Evolutionary conservation across 2,329 filamentous ascomycete genomes (phyloP).

Genomic region (Botrytis byssoidea): DNA sequence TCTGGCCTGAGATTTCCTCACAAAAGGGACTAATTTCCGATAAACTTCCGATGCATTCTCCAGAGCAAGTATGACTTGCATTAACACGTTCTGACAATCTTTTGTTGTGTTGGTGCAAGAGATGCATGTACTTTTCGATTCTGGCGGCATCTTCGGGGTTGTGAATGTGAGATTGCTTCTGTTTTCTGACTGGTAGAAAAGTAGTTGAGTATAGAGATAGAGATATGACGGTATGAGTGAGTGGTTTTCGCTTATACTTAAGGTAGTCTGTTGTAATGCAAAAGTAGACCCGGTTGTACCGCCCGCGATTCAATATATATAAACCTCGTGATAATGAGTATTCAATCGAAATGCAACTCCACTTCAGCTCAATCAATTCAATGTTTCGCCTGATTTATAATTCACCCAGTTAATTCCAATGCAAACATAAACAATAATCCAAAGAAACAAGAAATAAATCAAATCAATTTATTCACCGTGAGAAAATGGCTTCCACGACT

Average conservation of each 20-base stretch:
- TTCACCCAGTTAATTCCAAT: background rate
- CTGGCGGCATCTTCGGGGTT: constrained; percentile 8
- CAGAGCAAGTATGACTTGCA: background rate
- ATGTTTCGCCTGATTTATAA: background rate
- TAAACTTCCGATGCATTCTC: constrained; percentile 4
- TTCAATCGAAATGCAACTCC: background rate
- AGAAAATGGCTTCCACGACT: background rate
- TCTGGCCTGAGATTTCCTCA: constrained; percentile 4
- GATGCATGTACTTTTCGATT: background rate
- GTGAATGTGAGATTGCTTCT: background rate
- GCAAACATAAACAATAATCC: background rate
- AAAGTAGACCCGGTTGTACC: background rate
- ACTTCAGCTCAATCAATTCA: background rate
- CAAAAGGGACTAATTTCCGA: constrained; percentile 7
- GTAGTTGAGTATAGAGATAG: background rate
- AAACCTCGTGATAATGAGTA: background rate
- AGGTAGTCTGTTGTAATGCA: background rate
- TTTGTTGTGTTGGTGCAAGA: background rate
- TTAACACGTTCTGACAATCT: background rate
- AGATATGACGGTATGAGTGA: background rate
- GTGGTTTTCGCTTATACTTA: background rate
- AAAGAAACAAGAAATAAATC: background rate
- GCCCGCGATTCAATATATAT: background rate
- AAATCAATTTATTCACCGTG: background rate
- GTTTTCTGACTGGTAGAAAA: background rate